Conservation (phyloP, 2,329 filamentous ascomycete genomes). For the Coniochaeta ligniaria region DNA sequence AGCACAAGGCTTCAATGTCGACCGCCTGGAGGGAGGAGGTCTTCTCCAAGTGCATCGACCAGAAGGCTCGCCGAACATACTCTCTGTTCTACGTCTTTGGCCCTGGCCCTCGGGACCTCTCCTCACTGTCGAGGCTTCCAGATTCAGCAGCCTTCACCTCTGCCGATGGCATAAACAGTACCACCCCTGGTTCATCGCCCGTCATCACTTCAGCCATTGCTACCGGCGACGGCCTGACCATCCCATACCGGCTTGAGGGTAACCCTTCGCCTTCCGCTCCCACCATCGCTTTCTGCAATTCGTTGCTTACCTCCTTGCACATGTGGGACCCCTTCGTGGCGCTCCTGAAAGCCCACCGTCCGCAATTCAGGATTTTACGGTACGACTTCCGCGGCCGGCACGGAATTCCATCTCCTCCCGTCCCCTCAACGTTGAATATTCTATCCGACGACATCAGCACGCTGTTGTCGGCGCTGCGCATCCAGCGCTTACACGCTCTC, state of each 20-base stretch:
- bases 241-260: slow-evolving; percentile 73
- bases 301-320: slow-evolving; percentile 65
- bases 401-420: slow-evolving; percentile 35
- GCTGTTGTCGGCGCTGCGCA: slow-evolving; percentile 62
- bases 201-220: slow-evolving; percentile 62
- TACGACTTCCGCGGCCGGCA: slow-evolving; percentile 70
- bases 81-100: slow-evolving; percentile 76
- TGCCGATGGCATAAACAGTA: slow-evolving; percentile 47
- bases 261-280: slow-evolving; percentile 59
- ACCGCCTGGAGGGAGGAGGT: slow-evolving; percentile 57
- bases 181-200: slow-evolving; percentile 41
- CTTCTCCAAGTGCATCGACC: slow-evolving; percentile 48
- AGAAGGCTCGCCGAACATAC: slow-evolving; percentile 54
- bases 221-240: slow-evolving; percentile 57
- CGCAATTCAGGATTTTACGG: slow-evolving; percentile 65
- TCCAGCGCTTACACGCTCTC: slow-evolving; percentile 57
- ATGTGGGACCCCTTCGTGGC: slow-evolving; percentile 76
- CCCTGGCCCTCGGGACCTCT: slow-evolving; percentile 61
- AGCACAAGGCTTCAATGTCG: slow-evolving; percentile 54
- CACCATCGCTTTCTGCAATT: slow-evolving; percentile 70
- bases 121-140: slow-evolving; percentile 43
- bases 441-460: slow-evolving; percentile 60
- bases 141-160: slow-evolving; percentile 42
- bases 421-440: slow-evolving; percentile 52
- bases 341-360: slow-evolving; percentile 51